A percentile compares a stretch with the other conserved stretches of the same genome.
phyloP scores from a whole-genome alignment of 1,284 basidiomycete species.

The Cryptococcus deneoformans region DNA sequence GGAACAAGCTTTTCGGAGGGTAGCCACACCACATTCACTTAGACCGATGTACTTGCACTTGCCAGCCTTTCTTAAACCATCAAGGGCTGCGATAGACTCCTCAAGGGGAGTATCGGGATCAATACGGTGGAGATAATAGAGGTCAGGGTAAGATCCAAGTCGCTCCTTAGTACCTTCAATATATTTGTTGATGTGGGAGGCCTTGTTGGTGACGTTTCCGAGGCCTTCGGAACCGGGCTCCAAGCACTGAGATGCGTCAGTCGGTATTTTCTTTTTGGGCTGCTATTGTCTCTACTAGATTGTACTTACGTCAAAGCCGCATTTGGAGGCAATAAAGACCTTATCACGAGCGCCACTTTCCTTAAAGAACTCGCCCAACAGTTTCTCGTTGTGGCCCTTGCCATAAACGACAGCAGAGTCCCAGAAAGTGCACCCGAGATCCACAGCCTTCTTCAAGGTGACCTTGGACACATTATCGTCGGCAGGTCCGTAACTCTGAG shows the following conservation, averaged over 20 bases:
- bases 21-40: constrained; percentile 59
- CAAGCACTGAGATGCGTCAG: neutral
- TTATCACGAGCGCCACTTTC: constrained; percentile 36
- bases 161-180: constrained; percentile 41
- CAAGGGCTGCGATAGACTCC: constrained; percentile 40
- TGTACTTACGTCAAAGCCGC: constrained; percentile 31
- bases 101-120: constrained; percentile 40
- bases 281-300: neutral
- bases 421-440: constrained; percentile 45
- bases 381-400: constrained; percentile 45
- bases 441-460: constrained; percentile 31
- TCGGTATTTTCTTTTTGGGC: neutral
- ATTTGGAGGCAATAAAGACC: constrained; percentile 50
- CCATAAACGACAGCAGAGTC: constrained; percentile 41
- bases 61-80: constrained; percentile 46
- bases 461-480: constrained; percentile 23
- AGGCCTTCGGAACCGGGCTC: neutral
- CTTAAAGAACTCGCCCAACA: constrained; percentile 45
- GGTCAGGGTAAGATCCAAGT: constrained; percentile 45
- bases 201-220: constrained; percentile 23
- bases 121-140: constrained; percentile 51
- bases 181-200: constrained; percentile 40
- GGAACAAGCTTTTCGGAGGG: constrained; percentile 60
- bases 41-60: constrained; percentile 49
- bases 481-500: constrained; percentile 20